Evolutionary conservation across 495 filamentous ascomycete species (phyloP).

Genomic region (Hypomontagnella submonticulosa): DNA sequence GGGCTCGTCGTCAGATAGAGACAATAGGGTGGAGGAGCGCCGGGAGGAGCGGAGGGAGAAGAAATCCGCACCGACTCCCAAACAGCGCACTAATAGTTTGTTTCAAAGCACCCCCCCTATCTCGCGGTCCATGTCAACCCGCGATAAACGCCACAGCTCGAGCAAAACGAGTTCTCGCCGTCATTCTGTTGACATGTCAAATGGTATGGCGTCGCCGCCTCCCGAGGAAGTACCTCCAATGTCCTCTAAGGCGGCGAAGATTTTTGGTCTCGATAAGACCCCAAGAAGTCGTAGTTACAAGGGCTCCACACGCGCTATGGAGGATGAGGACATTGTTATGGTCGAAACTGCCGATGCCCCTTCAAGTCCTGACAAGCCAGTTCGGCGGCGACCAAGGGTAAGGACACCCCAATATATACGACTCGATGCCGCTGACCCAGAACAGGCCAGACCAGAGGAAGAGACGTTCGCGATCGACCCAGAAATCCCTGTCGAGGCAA

Average conservation of each 20-base stretch:
- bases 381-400: conserved; percentile 60
- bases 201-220: conserved; percentile 60
- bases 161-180: conserved; percentile 59
- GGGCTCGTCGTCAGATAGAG: conserved; percentile 56
- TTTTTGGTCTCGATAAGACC: conserved; percentile 58
- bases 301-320: conserved; percentile 30
- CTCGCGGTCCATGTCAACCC: conserved; percentile 62
- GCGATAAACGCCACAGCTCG: conserved; percentile 57
- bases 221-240: conserved; percentile 57
- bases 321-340: conserved; percentile 62
- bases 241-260: conserved; percentile 63
- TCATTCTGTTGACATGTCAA: conserved; percentile 57
- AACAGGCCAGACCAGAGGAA: conserved; percentile 50
- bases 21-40: conserved; percentile 50
- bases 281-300: conserved; percentile 54
- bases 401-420: conserved; percentile 22
- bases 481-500: conserved; percentile 45
- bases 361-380: conserved; percentile 56
- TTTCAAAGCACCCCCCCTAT: conserved; percentile 63
- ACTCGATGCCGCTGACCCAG: conserved; percentile 37
- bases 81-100: conserved; percentile 56
- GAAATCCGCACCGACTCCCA: conserved; percentile 38
- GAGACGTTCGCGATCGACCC: conserved; percentile 52
- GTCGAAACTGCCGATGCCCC: conserved; percentile 53
- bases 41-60: conserved; percentile 52